A percentile compares a stretch with the other conserved stretches of the same genome.
Evolutionary conservation across 2,329 filamentous ascomycete species (phyloP).

Genomic region (Monosporascus sp.): DNA sequence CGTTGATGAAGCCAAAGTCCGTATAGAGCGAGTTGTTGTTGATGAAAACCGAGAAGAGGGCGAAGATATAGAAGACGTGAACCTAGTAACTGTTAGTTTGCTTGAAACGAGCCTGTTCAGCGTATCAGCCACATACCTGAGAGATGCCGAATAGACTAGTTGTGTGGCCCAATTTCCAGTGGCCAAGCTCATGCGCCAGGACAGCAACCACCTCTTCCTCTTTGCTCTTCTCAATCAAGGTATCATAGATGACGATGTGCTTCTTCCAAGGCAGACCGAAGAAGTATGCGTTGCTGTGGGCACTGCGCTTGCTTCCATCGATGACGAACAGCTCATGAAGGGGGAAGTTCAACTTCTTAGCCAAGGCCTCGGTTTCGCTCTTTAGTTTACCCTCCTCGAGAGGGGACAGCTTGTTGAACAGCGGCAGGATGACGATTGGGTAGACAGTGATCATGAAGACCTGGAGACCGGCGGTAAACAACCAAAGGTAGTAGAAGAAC

Average conservation of each 20-base stretch:
- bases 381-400: constrained; percentile 84
- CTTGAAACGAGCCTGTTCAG: not conserved
- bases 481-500: constrained; percentile 98
- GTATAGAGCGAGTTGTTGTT: constrained; percentile 89
- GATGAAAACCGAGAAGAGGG: constrained; percentile 94
- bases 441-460: constrained; percentile 95
- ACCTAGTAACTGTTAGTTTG: constrained; percentile 47
- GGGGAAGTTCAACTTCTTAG: constrained; percentile 80
- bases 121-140: constrained; percentile 49
- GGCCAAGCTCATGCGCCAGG: constrained; percentile 89
- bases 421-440: constrained; percentile 83
- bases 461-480: constrained; percentile 84
- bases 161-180: constrained; percentile 95
- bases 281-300: constrained; percentile 91
- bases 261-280: constrained; percentile 99
- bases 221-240: constrained; percentile 90
- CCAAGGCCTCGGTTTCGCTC: constrained; percentile 77
- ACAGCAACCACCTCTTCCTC: constrained; percentile 91
- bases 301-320: constrained; percentile 81
- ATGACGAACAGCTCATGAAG: constrained; percentile 92
- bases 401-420: constrained; percentile 98
- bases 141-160: constrained; percentile 84
- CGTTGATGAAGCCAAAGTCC: constrained; percentile 79
- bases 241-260: constrained; percentile 99
- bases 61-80: constrained; percentile 95